A percentile compares a stretch with the other conserved stretches of the same genome.
phyloP scores from a whole-genome alignment of 208 protist species.

The Leishmania tropica region DNA sequence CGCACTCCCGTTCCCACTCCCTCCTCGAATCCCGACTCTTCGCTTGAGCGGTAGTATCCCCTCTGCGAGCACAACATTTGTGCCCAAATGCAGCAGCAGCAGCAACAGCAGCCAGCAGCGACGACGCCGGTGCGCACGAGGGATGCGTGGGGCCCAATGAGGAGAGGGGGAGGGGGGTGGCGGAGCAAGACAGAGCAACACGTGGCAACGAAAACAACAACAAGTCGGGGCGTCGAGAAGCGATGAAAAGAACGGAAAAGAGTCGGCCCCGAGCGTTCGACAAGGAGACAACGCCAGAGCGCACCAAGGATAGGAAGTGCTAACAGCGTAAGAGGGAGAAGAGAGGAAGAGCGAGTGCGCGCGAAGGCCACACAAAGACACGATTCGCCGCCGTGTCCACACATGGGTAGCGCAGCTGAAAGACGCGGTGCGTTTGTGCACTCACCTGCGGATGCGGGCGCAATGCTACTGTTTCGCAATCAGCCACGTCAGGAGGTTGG shows the following conservation, averaged over 20 bases:
- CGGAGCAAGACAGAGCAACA: not conserved
- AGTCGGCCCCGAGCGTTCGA: not conserved
- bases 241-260: not conserved
- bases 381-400: not conserved
- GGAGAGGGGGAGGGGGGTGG: not conserved
- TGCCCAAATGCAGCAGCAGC: no score
- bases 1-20: not conserved
- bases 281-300: conserved; percentile 8
- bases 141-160: not conserved
- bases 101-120: not conserved
- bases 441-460: not conserved
- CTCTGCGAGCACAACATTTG: not conserved
- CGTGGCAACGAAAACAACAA: no score
- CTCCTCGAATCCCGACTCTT: not conserved
- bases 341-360: not conserved
- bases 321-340: not conserved
- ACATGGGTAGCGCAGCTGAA: not conserved
- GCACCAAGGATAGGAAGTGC: not conserved
- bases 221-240: not conserved
- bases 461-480: conserved; percentile 23
- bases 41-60: not conserved
- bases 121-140: not conserved
- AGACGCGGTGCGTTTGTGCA: not conserved
- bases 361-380: not conserved
- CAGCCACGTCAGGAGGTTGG: conserved; percentile 55